These are phyloP conservation scores for Nakaseomyces bracarensis DNA, from an alignment of 1,139 yeast genomes.

Conservation along the genomic window DNA sequence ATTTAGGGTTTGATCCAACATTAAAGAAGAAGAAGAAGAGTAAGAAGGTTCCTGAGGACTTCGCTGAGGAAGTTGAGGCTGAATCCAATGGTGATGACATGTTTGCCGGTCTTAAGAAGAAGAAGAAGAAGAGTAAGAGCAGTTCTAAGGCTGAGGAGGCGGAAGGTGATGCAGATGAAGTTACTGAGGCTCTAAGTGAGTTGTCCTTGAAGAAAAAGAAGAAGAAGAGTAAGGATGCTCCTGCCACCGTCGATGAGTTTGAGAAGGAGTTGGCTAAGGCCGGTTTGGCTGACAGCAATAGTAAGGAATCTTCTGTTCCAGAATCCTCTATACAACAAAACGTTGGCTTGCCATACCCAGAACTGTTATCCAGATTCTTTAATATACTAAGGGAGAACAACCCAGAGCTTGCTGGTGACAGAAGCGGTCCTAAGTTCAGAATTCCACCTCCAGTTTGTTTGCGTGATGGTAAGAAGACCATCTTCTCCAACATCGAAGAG, in stretches of 20 bases:
- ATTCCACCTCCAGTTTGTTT: conserved; percentile 96
- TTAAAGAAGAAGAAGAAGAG: conserved; percentile 83
- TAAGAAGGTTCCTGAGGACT: conserved; percentile 33
- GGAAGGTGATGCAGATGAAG: conserved; percentile 42
- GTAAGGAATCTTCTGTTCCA: conserved; percentile 31
- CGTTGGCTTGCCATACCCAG: conserved; percentile 68
- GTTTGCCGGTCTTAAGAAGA: conserved; percentile 42
- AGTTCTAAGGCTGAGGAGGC: conserved; percentile 32
- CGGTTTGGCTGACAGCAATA: conserved; percentile 46
- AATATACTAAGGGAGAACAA: conserved; percentile 79
- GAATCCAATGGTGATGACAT: conserved; percentile 34
- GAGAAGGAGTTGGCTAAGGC: conserved; percentile 88
- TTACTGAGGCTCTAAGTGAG: conserved; percentile 61
- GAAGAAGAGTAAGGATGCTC: conserved; percentile 51
- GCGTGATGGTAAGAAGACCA: conserved; percentile 97
- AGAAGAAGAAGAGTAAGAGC: conserved; percentile 40
- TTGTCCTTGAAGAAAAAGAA: conserved; percentile 77
- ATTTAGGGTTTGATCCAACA: conserved; percentile 68
- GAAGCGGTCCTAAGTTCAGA: conserved; percentile 86
- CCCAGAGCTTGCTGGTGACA: conserved; percentile 97
- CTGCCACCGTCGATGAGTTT: conserved; percentile 48
- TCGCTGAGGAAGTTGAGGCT: conserved; percentile 11
- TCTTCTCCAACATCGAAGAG: conserved; percentile 92
- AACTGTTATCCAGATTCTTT: conserved; percentile 76
- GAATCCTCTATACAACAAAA: conserved; percentile 32